phyloP scores from a whole-genome alignment of 768 basidiomycete species.

The Boletus pseudopeckii region DNA sequence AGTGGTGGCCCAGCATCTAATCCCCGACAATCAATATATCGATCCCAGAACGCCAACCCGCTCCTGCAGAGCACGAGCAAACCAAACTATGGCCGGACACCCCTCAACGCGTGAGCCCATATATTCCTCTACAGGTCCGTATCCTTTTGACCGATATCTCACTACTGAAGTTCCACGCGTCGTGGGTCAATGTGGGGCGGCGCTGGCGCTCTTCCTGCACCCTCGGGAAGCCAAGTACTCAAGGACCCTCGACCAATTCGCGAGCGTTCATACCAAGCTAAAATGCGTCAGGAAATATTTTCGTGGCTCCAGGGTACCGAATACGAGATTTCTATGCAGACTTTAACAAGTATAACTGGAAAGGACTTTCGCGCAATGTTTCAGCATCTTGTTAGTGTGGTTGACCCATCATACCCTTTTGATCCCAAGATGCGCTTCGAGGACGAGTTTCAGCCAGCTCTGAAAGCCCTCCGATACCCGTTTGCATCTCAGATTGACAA shows the following conservation, averaged over 20 bases:
- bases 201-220: constrained; percentile 41
- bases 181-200: constrained; percentile 75
- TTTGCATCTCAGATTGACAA: constrained; percentile 74
- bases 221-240: constrained; percentile 50
- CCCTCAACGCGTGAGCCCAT: constrained; percentile 55
- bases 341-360: constrained; percentile 72
- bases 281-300: constrained; percentile 75
- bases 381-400: constrained; percentile 62
- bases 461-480: constrained; percentile 81
- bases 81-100: constrained; percentile 66
- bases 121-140: background rate
- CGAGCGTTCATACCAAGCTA: constrained; percentile 66
- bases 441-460: constrained; percentile 75
- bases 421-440: constrained; percentile 59
- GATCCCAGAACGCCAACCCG: constrained; percentile 66
- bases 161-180: constrained; percentile 53
- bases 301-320: constrained; percentile 64
- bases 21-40: constrained; percentile 64
- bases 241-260: constrained; percentile 81
- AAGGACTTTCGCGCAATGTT: constrained; percentile 88
- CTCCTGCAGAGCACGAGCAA: constrained; percentile 69
- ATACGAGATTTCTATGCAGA: constrained; percentile 65
- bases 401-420: constrained; percentile 70
- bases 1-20: constrained; percentile 42
- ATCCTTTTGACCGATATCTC: constrained; percentile 6